Base-by-base conservation (phyloP, 2,329 filamentous ascomycete species). In the Sarocladiaceae sp. region DNA sequence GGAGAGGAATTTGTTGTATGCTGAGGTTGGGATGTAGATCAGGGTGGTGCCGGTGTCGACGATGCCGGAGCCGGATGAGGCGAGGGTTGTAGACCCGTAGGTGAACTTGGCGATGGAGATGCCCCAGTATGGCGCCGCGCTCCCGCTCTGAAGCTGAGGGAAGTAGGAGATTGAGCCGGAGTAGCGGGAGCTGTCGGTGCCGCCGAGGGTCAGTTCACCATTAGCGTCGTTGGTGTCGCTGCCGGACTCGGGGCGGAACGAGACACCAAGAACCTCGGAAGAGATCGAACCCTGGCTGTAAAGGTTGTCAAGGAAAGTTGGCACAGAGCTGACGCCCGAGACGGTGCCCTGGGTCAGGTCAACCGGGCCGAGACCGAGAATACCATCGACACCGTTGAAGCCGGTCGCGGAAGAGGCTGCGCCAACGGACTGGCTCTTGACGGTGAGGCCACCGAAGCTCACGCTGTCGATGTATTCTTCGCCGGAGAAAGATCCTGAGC, bases 301-400 rank as follows among this genome's bases (percentile, higher is more conserved):
- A 28, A 63, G 62, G 28, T 66, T 71, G 50, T 66, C 65, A 53
- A 71, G 71, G 52, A 75, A 76, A 0, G 73, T 77, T 56, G 6
- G 73, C 3, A 48, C 44, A 12, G 22, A 12, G 44, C 17, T 26
- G 25, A 26, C 23, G n/a, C 26, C 72, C 40, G 42, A 39, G 28
- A 76, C 70, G 1, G 69, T 72, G 60, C 75, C 18, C n/a, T 31
- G 15, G 28, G 44, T 77, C 50, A 75, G 61, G 22, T 52, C 58
- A 55, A 66, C 65, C 52, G 76, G 74, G 3, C 65, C 73, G 6
- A 77, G 63, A 7, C 75, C 75, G 12, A 77, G 58, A 13, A 77
- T 62, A 5, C 73, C 74, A 50, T 72, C 66, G n/a, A 48, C 44
- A 17, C 44, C 44, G 26, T 48, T 33, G 28, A 60, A 56, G 22